Evolutionary conservation across 2,329 filamentous ascomycete genomes (phyloP), one percentile per base, ranked within the genome.

Genomic region (Colletotrichum sp.): DNA sequence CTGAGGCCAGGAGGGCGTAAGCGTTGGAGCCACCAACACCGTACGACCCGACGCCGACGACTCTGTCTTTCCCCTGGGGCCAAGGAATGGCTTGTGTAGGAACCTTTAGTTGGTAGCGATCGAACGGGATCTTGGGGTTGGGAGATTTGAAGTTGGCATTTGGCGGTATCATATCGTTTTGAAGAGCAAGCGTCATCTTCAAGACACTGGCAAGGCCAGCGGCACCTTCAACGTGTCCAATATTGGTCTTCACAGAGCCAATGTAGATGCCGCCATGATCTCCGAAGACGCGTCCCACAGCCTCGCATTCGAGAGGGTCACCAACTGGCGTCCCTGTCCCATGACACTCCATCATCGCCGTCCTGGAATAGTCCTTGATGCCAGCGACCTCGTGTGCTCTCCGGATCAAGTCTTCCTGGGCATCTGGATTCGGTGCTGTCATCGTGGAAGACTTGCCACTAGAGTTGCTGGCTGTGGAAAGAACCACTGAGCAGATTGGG

Each of bases 261-360:
- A 83, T 81, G 28, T 79, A 52, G 58, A 80, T 74, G 30, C 82
- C 74, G 2, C 79, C 79, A 2, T 77, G 32, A 2, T 79, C 70
- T 1, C 78, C 79, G 66, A 86, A 86, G 1, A 83, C 79, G 2
- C 76, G 71, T 0, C 77, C 79, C 4, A 89, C 80, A 0, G 85
- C 85, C 1, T 70, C 70, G 2, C 83, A 80, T 69, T 88, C 87
- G 4, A 84, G 79, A 0, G 85, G 85, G 66, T 89, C 88, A 0
- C 88, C 88, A 0, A 80, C 82, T 3, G 78, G 70, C 0, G 88
- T 89, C 1, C 87, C 87, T 0, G 88, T 89, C 0, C 87, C 88
- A 48, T 89, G 88, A 30, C 83, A 84, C 75, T 89, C 84, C 2
- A 84, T 69, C 34, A 81, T 81, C 2, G 77, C 80, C 1, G 82